phyloP scores from a whole-genome alignment of 2,329 filamentous ascomycete species.

The Fusarium drepaniforme region DNA sequence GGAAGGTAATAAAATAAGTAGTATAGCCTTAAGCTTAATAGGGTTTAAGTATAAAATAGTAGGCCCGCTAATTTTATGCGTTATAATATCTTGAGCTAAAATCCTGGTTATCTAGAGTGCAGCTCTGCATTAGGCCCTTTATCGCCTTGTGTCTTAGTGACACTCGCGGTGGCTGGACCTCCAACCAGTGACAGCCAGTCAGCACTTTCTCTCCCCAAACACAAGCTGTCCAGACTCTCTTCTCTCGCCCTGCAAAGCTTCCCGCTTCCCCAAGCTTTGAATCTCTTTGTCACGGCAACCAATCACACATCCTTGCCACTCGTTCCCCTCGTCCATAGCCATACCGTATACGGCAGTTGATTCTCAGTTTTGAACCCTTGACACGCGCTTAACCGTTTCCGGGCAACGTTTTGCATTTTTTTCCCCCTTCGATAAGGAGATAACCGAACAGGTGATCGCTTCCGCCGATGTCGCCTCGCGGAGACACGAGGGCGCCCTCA shows the following conservation, averaged over 20 bases:
- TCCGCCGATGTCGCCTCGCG: slow-evolving; percentile 2
- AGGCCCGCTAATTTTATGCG: no score
- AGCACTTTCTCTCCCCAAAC: background rate
- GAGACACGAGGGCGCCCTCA: background rate
- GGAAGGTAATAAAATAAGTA: no score
- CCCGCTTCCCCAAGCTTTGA: background rate
- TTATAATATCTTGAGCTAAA: no score
- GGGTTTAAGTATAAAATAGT: no score
- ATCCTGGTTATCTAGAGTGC: no score
- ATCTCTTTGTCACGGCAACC: slow-evolving; percentile 7
- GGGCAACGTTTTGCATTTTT: slow-evolving; percentile 39
- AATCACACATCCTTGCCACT: slow-evolving; percentile 10
- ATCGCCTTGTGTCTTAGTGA: background rate
- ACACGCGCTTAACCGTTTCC: slow-evolving; percentile 23
- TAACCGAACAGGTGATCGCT: slow-evolving; percentile 26
- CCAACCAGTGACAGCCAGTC: background rate
- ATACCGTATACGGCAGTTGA: slow-evolving; percentile 30
- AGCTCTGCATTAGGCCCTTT: no score
- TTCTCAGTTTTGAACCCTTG: slow-evolving; percentile 33
- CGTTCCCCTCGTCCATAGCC: background rate
- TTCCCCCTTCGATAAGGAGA: slow-evolving; percentile 33
- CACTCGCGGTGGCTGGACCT: background rate
- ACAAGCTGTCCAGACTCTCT: background rate
- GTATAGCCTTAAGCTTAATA: no score
- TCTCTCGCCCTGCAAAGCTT: background rate